Evolutionary conservation across 2,329 filamentous ascomycete genomes (phyloP), one percentile per base, ranked within the genome.

Genomic region (Talaromyces verruculosus): DNA sequence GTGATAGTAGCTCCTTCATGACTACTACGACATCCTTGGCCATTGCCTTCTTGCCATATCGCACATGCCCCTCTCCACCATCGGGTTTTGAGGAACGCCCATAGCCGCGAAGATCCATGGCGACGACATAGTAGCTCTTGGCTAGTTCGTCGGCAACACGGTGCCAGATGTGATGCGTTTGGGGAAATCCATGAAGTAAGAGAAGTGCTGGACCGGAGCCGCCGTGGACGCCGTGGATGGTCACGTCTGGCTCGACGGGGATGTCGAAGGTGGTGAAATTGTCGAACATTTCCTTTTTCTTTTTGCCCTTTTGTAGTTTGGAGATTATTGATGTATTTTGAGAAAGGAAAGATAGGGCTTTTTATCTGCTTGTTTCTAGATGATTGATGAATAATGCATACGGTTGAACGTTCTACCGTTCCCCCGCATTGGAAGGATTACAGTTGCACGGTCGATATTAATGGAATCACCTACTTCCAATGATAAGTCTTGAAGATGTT

Each of bases 111-210:
- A 86, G 76, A 69, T 85, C 84, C 1, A 83, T 72, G 2, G 81
- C 71, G 2, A 86, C 70, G 3, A 85, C 68, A 0, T 76, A 81
- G 75, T 80, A 85, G 2, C 69, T 69, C 13, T 72, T 69, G 0
- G 73, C 69, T 1, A 86, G 76, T 25, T 74, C 71, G 0, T 78
- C 77, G 0, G 79, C 76, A 0, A 85, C 72, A 5, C 73, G 72
- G 71, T 85, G 83, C 84, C 84, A 86, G 19, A 85, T 85, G 67
- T 82, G 80, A 19, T 79, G 77, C 4, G 78, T 85, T 70, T 86
- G 83, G 0, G 84, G 84, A 68, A 83, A 86, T 41, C 84, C 84
- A 63, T 85, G 84, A 6, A 85, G 73, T 7, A 85, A 75, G 15
- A 82, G 75, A 6, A 85, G 76, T 0, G 82, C 77, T 0, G 79